These are phyloP conservation scores for Claviceps digitariae DNA, from an alignment of 2,329 filamentous ascomycete species.

Conservation along the genomic window DNA sequence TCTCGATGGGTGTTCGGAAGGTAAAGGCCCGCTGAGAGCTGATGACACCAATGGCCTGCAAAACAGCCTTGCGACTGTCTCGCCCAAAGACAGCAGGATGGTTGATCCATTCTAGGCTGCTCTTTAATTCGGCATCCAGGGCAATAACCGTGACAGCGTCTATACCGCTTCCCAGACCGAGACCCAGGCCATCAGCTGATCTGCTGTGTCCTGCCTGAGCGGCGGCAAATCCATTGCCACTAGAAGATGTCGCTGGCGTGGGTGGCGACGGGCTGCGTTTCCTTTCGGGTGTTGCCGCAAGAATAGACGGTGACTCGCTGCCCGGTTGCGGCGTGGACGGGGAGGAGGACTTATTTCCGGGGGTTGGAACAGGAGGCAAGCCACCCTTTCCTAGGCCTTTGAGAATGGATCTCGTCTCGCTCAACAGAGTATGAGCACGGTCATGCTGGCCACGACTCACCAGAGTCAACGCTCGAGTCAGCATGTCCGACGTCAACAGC, in stretches of 20 bases:
- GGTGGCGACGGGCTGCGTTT: conserved; percentile 43
- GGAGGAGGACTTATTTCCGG: conserved; percentile 26
- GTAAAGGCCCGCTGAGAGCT: conserved; percentile 89
- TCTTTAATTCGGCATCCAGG: conserved; percentile 80
- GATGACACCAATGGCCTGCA: conserved; percentile 94
- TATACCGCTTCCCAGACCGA: conserved; percentile 59
- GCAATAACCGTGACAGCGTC: conserved; percentile 71
- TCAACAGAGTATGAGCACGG: conserved; percentile 78
- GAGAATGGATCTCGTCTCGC: conserved; percentile 86
- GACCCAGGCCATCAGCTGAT: conserved; percentile 42
- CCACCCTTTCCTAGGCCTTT: conserved; percentile 94
- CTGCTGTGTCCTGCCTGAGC: conserved; percentile 35
- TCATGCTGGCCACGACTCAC: conserved; percentile 89
- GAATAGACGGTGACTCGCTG: conserved; percentile 29
- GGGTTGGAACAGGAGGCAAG: conserved; percentile 71
- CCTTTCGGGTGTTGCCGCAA: conserved; percentile 35
- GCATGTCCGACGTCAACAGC: conserved; percentile 92
- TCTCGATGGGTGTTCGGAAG: conserved; percentile 79
- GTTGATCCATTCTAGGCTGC: conserved; percentile 91
- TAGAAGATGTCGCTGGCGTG: conserved; percentile 31
- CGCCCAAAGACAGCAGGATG: conserved; percentile 90
- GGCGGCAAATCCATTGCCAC: conserved; percentile 24
- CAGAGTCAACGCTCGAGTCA: conserved; percentile 79
- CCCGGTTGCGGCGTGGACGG: conserved; percentile 36
- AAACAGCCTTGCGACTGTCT: conserved; percentile 86